Conservation (phyloP, 1,284 basidiomycete species). For the Neonothopanus nambi region DNA sequence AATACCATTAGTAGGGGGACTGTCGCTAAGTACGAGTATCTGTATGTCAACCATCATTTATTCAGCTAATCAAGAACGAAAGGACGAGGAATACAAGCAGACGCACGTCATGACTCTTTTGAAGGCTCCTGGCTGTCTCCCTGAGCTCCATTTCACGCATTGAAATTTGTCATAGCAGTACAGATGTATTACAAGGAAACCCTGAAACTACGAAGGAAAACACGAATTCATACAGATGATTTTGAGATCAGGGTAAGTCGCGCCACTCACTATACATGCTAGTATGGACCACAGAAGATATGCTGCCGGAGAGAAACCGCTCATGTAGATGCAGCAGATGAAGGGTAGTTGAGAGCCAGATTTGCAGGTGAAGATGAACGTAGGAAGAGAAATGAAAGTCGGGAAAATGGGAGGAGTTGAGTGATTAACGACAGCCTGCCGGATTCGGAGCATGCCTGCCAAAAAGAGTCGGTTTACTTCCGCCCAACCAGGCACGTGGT, state of each 20-base stretch:
- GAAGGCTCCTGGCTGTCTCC: constrained; percentile 76
- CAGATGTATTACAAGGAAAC: constrained; percentile 65
- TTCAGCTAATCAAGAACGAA: too few relatives aligned
- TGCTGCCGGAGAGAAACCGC: constrained; percentile 64
- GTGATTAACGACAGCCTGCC: background rate
- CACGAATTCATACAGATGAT: background rate
- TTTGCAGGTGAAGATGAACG: constrained; percentile 17
- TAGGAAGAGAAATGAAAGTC: constrained; percentile 5
- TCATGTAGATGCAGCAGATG: constrained; percentile 43
- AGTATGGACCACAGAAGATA: constrained; percentile 73
- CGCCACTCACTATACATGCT: constrained; percentile 53
- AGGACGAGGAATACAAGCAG: constrained; percentile 1
- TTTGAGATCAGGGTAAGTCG: background rate
- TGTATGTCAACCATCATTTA: constrained; percentile 30
- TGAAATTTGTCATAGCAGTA: constrained; percentile 74
- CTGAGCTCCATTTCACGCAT: constrained; percentile 69
- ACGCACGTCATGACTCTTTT: constrained; percentile 80
- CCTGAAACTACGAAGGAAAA: constrained; percentile 51
- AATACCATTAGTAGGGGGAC: constrained; percentile 66
- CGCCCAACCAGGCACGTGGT: too few relatives aligned
- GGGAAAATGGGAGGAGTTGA: background rate
- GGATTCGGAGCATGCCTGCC: too few relatives aligned
- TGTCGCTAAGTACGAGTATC: constrained; percentile 71
- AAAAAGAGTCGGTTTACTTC: too few relatives aligned
- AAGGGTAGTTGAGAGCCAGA: constrained; percentile 31